Evolutionary conservation across 306 rosid genomes (phyloP).

Genomic region (Betula pendula): DNA sequence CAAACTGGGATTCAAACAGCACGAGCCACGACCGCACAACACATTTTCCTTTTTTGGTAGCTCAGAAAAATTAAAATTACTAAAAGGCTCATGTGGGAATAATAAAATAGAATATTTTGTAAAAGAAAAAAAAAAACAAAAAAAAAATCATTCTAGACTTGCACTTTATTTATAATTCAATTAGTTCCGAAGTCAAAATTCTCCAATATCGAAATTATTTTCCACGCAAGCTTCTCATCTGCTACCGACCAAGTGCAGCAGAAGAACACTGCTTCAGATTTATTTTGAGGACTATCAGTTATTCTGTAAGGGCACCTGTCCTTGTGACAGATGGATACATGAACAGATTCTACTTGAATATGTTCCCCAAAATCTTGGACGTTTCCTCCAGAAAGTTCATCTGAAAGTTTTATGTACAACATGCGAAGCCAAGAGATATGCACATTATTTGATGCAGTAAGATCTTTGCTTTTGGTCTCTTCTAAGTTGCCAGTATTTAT

Average conservation of each 20-base stretch:
- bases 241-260: constrained; percentile 52
- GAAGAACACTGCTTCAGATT: constrained; percentile 25
- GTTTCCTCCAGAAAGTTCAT: constrained; percentile 37
- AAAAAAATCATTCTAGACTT: no score
- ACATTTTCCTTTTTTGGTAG: no score
- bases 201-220: constrained; percentile 44
- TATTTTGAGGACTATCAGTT: constrained; percentile 20
- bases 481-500: constrained; percentile 27
- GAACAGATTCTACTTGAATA: constrained; percentile 49
- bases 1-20: not conserved
- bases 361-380: constrained; percentile 40
- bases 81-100: no score
- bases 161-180: not conserved
- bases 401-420: constrained; percentile 34
- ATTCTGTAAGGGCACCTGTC: constrained; percentile 49
- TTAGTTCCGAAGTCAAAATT: constrained; percentile 11
- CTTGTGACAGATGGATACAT: constrained; percentile 41
- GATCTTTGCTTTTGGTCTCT: constrained; percentile 21
- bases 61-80: no score
- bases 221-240: constrained; percentile 56
- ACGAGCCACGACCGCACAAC: no score
- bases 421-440: constrained; percentile 32
- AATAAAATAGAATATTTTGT: no score
- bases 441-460: not conserved
- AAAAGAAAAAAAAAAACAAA: no score